Percentiles rank a stretch among this genome's conserved stretches.
Conservation (phyloP, 106 monocot genomes). For the Acorus calamus region DNA sequence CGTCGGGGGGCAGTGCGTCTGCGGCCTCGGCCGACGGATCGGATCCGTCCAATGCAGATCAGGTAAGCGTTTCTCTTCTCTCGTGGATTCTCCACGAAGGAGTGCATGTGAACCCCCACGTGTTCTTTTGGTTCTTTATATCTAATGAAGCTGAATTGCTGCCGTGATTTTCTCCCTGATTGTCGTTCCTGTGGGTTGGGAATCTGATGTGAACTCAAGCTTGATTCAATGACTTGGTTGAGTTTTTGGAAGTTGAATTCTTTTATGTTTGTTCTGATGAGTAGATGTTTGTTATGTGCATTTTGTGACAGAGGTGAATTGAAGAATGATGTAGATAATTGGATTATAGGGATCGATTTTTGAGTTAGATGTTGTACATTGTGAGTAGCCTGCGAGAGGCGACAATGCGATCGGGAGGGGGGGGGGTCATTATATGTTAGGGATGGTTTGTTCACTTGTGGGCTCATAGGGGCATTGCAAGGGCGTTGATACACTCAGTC, state of each 20-base stretch:
- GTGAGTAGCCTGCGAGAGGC: too few species aligned
- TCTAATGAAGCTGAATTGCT: neutral
- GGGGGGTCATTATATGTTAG: too few species aligned
- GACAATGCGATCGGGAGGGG: too few species aligned
- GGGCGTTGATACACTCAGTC: too few species aligned
- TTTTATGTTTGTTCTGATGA: neutral
- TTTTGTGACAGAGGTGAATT: neutral
- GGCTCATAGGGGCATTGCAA: too few species aligned
- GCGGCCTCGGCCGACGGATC: slow-evolving; percentile 1
- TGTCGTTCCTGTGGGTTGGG: too few species aligned
- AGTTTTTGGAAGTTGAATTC: neutral
- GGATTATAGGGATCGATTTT: slow-evolving; percentile 12
- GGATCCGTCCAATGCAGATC: neutral
- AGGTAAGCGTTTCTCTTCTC: neutral
- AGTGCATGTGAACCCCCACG: too few species aligned
- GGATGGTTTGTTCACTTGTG: too few species aligned
- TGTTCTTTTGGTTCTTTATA: neutral
- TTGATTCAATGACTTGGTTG: too few species aligned
- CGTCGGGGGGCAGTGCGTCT: neutral
- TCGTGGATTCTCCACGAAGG: neutral
- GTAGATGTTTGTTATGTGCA: neutral
- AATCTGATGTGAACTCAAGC: too few species aligned
- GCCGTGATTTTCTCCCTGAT: too few species aligned
- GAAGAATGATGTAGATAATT: slow-evolving; percentile 21
- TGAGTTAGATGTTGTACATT: too few species aligned